Percentiles rank a stretch among this genome's conserved stretches.
These are phyloP conservation scores for Naganishia cerealis DNA, from an alignment of 1,284 basidiomycete species.

Conservation along the genomic window DNA sequence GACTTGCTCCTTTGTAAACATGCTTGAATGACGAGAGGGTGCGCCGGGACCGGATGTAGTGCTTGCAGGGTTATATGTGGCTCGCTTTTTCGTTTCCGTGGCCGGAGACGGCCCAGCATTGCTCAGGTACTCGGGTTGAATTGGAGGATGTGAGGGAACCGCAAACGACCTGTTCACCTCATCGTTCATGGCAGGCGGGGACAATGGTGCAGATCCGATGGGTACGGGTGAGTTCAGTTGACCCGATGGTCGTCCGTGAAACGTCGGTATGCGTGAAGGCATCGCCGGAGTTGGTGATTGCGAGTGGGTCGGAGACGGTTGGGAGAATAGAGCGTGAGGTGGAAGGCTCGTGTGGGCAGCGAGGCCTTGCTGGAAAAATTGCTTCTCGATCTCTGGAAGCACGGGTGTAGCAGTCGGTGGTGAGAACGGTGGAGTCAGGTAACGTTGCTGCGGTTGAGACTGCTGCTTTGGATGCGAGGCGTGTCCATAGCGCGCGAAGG, in stretches of 20 bases:
- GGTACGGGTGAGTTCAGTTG: constrained; percentile 18
- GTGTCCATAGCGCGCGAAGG: not conserved
- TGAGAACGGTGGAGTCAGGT: constrained; percentile 27
- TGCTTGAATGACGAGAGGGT: constrained; percentile 17
- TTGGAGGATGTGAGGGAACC: not conserved
- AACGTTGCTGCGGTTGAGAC: constrained; percentile 25
- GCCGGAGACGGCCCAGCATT: not conserved
- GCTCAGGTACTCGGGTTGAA: not conserved
- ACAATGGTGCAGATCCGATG: constrained; percentile 22
- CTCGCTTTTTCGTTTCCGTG: constrained; percentile 15
- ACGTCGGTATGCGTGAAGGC: constrained; percentile 9
- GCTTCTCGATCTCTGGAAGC: constrained; percentile 4
- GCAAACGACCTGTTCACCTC: constrained; percentile 4
- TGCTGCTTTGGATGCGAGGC: constrained; percentile 1
- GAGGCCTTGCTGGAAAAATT: constrained; percentile 7
- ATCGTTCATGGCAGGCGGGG: constrained; percentile 14
- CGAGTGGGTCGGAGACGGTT: not conserved
- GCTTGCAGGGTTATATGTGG: constrained; percentile 22
- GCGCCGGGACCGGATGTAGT: not conserved
- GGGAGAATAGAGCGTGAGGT: constrained; percentile 17
- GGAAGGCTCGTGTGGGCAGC: constrained; percentile 18
- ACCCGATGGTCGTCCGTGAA: constrained; percentile 6
- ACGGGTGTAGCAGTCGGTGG: not conserved
- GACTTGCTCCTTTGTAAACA: constrained; percentile 18
- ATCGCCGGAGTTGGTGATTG: not conserved